Evolutionary conservation across 768 basidiomycete genomes (phyloP).

Genomic region (Kwoniella mangroviensis): DNA sequence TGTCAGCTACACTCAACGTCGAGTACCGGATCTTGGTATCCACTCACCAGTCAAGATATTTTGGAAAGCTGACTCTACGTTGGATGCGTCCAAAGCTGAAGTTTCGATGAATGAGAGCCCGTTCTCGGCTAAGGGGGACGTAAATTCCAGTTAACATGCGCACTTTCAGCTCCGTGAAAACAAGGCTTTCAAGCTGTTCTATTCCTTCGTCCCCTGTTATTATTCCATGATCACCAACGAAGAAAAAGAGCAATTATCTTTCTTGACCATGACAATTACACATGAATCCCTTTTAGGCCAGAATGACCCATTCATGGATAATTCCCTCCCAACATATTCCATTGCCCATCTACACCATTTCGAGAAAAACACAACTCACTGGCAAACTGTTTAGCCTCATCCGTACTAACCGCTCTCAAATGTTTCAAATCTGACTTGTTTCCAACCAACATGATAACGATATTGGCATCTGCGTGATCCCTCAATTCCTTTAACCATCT

Average conservation of each 20-base stretch:
- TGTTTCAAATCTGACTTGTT: conserved; percentile 99
- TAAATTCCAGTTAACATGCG: neutral
- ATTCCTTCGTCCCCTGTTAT: too few species aligned
- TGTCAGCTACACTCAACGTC: too few species aligned
- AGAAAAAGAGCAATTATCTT: too few species aligned
- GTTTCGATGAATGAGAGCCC: conserved; percentile 96
- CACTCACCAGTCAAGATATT: conserved; percentile 84
- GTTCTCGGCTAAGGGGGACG: conserved; percentile 68
- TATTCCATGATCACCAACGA: too few species aligned
- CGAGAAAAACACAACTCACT: conserved; percentile 61
- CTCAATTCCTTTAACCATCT: conserved; percentile 97
- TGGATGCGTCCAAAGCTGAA: conserved; percentile 98
- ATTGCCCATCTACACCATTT: neutral
- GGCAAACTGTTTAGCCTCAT: conserved; percentile 91
- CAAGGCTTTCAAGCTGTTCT: too few species aligned
- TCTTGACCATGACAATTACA: too few species aligned
- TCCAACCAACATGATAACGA: conserved; percentile 93
- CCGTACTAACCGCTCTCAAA: conserved; percentile 91
- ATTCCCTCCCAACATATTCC: too few species aligned
- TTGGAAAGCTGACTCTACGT: conserved; percentile 97
- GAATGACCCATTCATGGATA: too few species aligned
- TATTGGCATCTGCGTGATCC: conserved; percentile 82
- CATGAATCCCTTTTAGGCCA: too few species aligned
- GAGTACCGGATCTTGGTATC: too few species aligned
- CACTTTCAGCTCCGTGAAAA: too few species aligned